Percentiles rank a stretch among this genome's conserved stretches.
Evolutionary conservation across 108 stramenopile genomes (phyloP).

Genomic region (Nannochloropsis gaditana): DNA sequence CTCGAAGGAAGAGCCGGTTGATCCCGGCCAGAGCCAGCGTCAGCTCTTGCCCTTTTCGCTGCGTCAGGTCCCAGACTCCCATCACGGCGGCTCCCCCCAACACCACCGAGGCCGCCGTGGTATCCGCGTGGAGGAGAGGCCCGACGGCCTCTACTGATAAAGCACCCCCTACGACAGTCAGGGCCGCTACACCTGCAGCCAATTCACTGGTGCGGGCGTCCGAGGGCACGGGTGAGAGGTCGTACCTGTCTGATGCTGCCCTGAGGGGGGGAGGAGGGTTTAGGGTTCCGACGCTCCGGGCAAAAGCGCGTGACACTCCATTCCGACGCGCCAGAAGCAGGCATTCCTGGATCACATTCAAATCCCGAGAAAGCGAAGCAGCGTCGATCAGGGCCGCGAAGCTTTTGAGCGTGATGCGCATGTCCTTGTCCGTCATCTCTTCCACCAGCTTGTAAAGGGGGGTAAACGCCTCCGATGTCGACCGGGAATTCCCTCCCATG

Average conservation of each 20-base stretch:
- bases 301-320: constrained; percentile 38
- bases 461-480: constrained; percentile 20
- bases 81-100: constrained; percentile 64
- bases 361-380: constrained; percentile 34
- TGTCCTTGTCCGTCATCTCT: constrained; percentile 42
- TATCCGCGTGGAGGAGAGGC: constrained; percentile 58
- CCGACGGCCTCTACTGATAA: constrained; percentile 52
- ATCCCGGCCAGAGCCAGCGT: constrained; percentile 72
- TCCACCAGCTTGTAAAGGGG: constrained; percentile 39
- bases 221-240: constrained; percentile 60
- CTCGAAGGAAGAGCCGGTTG: constrained; percentile 66
- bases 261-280: constrained; percentile 32
- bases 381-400: constrained; percentile 44
- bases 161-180: constrained; percentile 63
- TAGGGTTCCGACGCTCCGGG: constrained; percentile 35
- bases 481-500: background rate
- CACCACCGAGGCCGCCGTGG: constrained; percentile 51
- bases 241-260: constrained; percentile 33
- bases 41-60: constrained; percentile 61
- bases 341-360: constrained; percentile 22
- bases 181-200: constrained; percentile 60
- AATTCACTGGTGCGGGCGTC: constrained; percentile 77
- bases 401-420: constrained; percentile 27
- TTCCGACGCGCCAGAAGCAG: constrained; percentile 29
- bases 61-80: constrained; percentile 52